A percentile compares a stretch with the other conserved stretches of the same genome.
Evolutionary conservation across 352 stramenopile species (phyloP).

Genomic region (Pythium apleroticum): DNA sequence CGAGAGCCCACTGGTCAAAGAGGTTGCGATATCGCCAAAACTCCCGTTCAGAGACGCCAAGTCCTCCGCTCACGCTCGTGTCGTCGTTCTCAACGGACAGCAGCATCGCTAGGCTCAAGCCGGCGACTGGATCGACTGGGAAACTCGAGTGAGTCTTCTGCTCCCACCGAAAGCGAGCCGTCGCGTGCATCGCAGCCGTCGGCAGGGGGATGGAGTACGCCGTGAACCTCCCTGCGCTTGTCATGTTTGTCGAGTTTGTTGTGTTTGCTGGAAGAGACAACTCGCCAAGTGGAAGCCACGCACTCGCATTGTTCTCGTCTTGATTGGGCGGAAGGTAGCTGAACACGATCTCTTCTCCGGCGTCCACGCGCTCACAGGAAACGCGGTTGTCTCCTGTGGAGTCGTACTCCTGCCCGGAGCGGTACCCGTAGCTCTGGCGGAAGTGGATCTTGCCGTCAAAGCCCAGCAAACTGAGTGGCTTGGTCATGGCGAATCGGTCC

Average conservation of each 20-base stretch:
- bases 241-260: background rate
- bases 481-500: conserved; percentile 47
- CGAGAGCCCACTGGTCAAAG: conserved; percentile 75
- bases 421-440: conserved; percentile 56
- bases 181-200: conserved; percentile 38
- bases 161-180: conserved; percentile 56
- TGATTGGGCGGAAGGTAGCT: conserved; percentile 39
- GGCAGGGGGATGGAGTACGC: conserved; percentile 43
- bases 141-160: conserved; percentile 75
- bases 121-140: conserved; percentile 40
- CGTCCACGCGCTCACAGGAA: conserved; percentile 52
- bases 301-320: conserved; percentile 38
- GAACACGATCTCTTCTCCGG: conserved; percentile 52
- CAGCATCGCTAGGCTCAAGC: conserved; percentile 28
- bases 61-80: conserved; percentile 34
- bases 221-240: background rate
- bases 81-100: conserved; percentile 41
- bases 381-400: conserved; percentile 50
- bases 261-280: conserved; percentile 25
- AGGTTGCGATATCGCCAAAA: conserved; percentile 68
- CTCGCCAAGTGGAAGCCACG: conserved; percentile 44
- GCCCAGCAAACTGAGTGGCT: conserved; percentile 41
- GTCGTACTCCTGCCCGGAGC: conserved; percentile 45
- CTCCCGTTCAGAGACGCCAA: conserved; percentile 40
- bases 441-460: conserved; percentile 71